A percentile compares a stretch with the other conserved stretches of the same genome.
Evolutionary conservation across 106 monocot genomes (phyloP).

Genomic region (Apostasia shenzhenica): DNA sequence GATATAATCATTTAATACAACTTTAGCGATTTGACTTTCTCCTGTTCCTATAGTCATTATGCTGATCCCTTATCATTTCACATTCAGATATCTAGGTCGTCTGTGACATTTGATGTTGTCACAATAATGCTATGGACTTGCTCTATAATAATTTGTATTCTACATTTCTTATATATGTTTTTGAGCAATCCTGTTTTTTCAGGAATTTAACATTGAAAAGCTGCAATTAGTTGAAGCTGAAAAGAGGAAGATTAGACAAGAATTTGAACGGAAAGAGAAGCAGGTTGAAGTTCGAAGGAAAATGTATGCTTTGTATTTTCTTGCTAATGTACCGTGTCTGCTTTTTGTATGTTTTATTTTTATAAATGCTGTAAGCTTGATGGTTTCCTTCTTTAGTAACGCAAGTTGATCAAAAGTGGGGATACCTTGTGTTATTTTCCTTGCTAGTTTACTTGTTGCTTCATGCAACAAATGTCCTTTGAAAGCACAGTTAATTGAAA

Average conservation of each 20-base stretch:
- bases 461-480: constrained; percentile 1
- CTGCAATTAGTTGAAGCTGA: constrained; percentile 91
- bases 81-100: no score
- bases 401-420: no score
- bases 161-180: background rate
- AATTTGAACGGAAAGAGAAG: constrained; percentile 89
- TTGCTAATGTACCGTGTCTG: background rate
- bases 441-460: no score
- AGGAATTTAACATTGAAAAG: constrained; percentile 99
- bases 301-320: constrained; percentile 38
- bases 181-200: constrained; percentile 3
- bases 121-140: background rate
- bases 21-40: no score
- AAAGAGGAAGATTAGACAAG: constrained; percentile 89
- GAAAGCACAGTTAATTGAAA: background rate
- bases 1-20: no score
- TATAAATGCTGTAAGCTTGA: no score
- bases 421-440: no score
- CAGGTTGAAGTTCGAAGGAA: constrained; percentile 88
- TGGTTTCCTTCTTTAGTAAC: no score
- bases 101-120: no score
- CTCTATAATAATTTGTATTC: background rate
- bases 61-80: no score
- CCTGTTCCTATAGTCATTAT: no score
- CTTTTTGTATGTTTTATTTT: background rate